Conservation (phyloP, 257 asterid species). For the Linderniella brevidens region DNA sequence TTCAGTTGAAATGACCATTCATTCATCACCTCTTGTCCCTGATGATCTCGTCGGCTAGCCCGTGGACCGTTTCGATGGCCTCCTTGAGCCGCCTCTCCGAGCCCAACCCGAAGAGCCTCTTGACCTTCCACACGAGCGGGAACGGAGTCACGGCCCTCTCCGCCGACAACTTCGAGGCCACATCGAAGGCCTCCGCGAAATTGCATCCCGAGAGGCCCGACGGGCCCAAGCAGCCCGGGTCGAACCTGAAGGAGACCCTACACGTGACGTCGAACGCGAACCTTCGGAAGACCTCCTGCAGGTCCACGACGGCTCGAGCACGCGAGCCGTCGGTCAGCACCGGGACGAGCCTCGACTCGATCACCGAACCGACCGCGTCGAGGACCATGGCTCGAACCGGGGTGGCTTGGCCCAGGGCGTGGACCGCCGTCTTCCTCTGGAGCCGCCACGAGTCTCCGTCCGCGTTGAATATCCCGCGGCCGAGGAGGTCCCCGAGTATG, state of each 20-base stretch:
- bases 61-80: slow-evolving; percentile 15
- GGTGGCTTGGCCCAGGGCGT: too few relatives aligned
- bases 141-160: slow-evolving; percentile 7
- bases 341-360: too few relatives aligned
- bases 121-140: slow-evolving; percentile 22
- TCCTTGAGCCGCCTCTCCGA: slow-evolving; percentile 18
- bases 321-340: too few relatives aligned
- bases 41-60: slow-evolving; percentile 17
- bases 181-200: slow-evolving; percentile 23
- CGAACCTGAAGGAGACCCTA: slow-evolving; percentile 27
- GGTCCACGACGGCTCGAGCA: too few relatives aligned
- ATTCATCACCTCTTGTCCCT: slow-evolving; percentile 13
- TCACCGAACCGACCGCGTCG: too few relatives aligned
- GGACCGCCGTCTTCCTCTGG: too few relatives aligned
- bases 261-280: slow-evolving; percentile 29
- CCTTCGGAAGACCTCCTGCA: too few relatives aligned
- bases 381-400: too few relatives aligned
- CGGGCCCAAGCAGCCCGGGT: slow-evolving; percentile 22
- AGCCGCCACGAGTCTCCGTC: too few relatives aligned
- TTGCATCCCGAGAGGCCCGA: slow-evolving; percentile 14
- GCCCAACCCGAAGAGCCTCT: slow-evolving; percentile 14
- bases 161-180: slow-evolving; percentile 13
- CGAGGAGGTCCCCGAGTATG: too few relatives aligned
- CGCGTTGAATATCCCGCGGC: too few relatives aligned
- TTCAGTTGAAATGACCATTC: too few relatives aligned